Base-by-base conservation (phyloP, 495 filamentous ascomycete species). In the Delitschia confertaspora region DNA sequence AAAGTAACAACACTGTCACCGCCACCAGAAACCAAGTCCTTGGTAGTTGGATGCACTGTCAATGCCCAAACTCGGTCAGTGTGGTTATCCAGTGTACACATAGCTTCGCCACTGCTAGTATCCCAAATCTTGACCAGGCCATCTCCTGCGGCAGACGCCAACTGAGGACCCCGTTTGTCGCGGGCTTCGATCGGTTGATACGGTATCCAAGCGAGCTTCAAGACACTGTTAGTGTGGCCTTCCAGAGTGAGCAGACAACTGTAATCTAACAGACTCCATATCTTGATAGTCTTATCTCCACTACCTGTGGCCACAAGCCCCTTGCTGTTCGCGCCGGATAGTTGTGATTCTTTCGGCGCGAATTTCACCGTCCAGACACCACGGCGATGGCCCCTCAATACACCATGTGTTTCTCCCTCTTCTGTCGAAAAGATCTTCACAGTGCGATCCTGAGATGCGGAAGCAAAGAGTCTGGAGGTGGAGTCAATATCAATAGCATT, bases 111-210 rank as follows among this genome's bases (percentile, higher is more conserved):
- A 1, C 59, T 62, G 51, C 70, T 73, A 6, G 82, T 79, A 46
- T 91, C 83, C 91, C 91, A 99, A 37, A 96, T 71, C 63, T 96
- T 99, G 33, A 99, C 86, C 4, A 99, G 69, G n/a, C 88, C 88
- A 64, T 99, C 91, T 32, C 87, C 89, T 23, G 85, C 93, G 5
- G 93, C 88, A 45, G 79, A 86, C 7, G 85, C 93, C 23, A 95
- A 71, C 20, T 88, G 73, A 45, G 70, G 70, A 52, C 51, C 71
- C 24, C 65, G 67, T 45, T 68, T 71, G 56, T 71, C 68, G n/a
- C 61, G 53, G 3, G 63, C 59, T 18, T 69, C 24, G 7, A 45
- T 29, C 19, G 69, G 62, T 0, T 79, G 71, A 35, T 78, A 69
- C 14, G 80, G 81, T 16, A 96, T 71, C 89, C 89, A 96, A 4